Evolutionary conservation across 1,284 basidiomycete genomes (phyloP), one percentile per base, ranked within the genome.

Genomic region (Sutorius eximius): DNA sequence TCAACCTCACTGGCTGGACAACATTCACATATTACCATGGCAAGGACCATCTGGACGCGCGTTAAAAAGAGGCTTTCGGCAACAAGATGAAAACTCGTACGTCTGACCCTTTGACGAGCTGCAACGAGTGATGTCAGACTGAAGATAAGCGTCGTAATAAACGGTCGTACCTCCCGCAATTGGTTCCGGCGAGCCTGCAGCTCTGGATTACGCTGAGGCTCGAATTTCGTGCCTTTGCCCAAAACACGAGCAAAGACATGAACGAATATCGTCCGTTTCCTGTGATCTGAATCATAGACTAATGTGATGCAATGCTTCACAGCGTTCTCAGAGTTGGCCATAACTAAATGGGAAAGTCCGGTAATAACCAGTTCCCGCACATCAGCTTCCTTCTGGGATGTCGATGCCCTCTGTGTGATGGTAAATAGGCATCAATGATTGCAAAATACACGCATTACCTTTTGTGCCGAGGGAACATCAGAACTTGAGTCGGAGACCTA

Each of bases 241-340:
- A 97, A 80, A 5, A 95, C 91, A 46, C 89, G 83, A 45, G 91
- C 86, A 71, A 95, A 92, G n/a, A 95, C 86, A 66, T 90, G 86
- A 51, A 93, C 86, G 66, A 95, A 96, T 24, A 94, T 91, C 3
- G 84, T 80, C 36, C 93, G 84, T 64, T 90, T 87, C 29, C 82
- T 74, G 16, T 80, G 76, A 65, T 95, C 89, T 29, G 79, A 74
- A 63, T 93, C 87, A 63, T 93, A 95, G 3, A 89, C 91, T 52
- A 92, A 74, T 2, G 85, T 76, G 29, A 96, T 81, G 65, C 90
- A 94, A 69, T 94, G 91, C 70, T 95, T 94, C 62, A 96, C 83
- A 13, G 93, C 93, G 59, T 85, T 89, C 64, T 96, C 91, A 32
- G 91, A 88, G 66, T 96, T 97, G 18, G 92, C 83, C 27, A 83